Conservation (phyloP, 495 filamentous ascomycete genomes). For the Parathielavia appendiculata region DNA sequence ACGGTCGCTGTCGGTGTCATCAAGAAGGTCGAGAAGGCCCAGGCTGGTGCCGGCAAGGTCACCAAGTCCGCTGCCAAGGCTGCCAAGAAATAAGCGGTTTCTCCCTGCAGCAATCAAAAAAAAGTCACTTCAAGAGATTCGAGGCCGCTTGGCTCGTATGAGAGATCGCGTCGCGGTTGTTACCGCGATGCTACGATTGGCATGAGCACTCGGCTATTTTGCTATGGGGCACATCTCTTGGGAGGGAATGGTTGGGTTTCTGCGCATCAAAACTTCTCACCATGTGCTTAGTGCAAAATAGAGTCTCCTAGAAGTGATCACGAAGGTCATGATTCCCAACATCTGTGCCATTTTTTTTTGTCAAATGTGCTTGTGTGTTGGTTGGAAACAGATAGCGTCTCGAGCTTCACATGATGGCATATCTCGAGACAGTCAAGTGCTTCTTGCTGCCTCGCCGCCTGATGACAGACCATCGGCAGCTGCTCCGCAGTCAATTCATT, state of each 20-base stretch:
- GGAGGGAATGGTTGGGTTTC: conserved; percentile 41
- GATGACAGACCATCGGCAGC: too few relatives aligned
- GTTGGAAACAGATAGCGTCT: not conserved
- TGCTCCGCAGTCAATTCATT: too few relatives aligned
- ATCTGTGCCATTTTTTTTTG: not conserved
- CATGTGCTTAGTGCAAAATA: conserved; percentile 50
- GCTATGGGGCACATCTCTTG: conserved; percentile 40
- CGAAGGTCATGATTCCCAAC: conserved; percentile 28
- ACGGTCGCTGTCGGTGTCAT: conserved; percentile 98
- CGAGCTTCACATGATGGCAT: too few relatives aligned
- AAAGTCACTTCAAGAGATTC: conserved; percentile 19
- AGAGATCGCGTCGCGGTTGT: conserved; percentile 19
- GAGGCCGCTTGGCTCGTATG: conserved; percentile 16
- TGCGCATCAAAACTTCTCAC: conserved; percentile 43
- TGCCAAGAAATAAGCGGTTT: conserved; percentile 47
- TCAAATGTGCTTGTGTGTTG: not conserved
- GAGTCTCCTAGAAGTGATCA: conserved; percentile 44
- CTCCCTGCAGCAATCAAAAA: conserved; percentile 19
- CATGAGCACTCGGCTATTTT: conserved; percentile 42
- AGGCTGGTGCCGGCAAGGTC: conserved; percentile 41
- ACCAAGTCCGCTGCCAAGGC: conserved; percentile 77
- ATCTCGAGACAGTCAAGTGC: too few relatives aligned
- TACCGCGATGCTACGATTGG: conserved; percentile 29
- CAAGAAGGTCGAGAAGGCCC: conserved; percentile 55
- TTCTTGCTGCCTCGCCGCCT: not conserved